Base-by-base conservation (phyloP, 352 stramenopile genomes). In the Phytophthora multivora region DNA sequence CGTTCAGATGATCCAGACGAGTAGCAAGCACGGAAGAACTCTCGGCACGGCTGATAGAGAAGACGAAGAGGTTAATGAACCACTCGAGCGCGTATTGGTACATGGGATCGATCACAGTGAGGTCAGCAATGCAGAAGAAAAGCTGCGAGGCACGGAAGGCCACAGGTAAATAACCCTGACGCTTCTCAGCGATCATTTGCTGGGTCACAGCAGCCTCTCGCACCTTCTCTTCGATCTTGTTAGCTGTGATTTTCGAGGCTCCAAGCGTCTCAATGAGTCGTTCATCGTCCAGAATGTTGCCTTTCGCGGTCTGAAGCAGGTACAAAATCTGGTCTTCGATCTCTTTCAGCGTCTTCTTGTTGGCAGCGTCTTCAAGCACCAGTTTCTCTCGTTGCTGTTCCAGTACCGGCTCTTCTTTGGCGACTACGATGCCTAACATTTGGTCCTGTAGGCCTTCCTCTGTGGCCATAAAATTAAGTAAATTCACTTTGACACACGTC, bases 391-490 rank as follows among this genome's bases (percentile, higher is more conserved):
- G 83, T 68, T 98, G 88, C 8, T 82, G 75, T 69, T 98, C 96
- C 10, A 99, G 71, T 42, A 96, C 95, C 0, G 93, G 84, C 43
- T 97, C 86, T 66, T 99, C 95, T 35, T 97, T 93, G 0, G 89
- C 89, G n/a, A 98, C 96, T 0, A 96, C 93, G 48, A 98, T 97
- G 11, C 90, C 93, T 8, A 99, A 74, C 92, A 99, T 98, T 72
- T 99, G 96, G 63, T 99, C 96, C 64, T 98, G 87, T 35, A 99
- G 66, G 0, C 96, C 96, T 63, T 98, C 93, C 46, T 96, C 79
- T 0, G 96, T 99, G 11, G 93, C 93, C 89, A 98, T 98, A 50
- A 98, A 99, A 66, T 99, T 98, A 26, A 99, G 72, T 56, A 99
- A 67, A 62, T 98, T 98, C 2, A 98, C 95, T 63, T 98, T 98